These are phyloP conservation scores for Danielia oregonensis DNA, from an alignment of 805 yeast genomes.

Conservation along the genomic window DNA sequence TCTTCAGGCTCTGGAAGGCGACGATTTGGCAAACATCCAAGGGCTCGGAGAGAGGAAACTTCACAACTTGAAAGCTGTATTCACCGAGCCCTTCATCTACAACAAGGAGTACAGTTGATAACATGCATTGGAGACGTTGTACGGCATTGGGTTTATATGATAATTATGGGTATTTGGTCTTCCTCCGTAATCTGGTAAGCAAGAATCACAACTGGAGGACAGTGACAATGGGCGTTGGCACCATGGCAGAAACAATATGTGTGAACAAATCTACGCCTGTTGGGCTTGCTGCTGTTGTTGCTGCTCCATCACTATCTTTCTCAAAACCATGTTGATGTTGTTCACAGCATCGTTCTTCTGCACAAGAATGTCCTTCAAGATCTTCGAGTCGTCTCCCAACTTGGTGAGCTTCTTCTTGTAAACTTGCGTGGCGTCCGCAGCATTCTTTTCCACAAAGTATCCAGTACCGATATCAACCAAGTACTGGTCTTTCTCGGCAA, in stretches of 20 bases:
- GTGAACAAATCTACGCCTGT: no score
- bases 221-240: no score
- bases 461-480: constrained; percentile 97
- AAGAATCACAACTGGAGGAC: no score
- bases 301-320: constrained; percentile 48
- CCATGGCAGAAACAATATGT: no score
- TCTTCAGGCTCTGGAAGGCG: constrained; percentile 21
- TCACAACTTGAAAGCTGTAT: constrained; percentile 33
- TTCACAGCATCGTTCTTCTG: constrained; percentile 67
- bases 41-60: constrained; percentile 51
- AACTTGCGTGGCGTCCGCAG: constrained; percentile 63
- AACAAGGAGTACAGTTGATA: constrained; percentile 31
- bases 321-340: constrained; percentile 55
- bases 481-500: constrained; percentile 61
- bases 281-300: constrained; percentile 16
- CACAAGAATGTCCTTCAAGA: constrained; percentile 68
- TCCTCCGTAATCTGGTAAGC: no score
- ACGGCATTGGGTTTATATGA: no score
- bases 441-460: constrained; percentile 79
- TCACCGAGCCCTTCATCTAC: constrained; percentile 50
- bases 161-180: no score
- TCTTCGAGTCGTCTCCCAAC: constrained; percentile 65
- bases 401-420: constrained; percentile 73
- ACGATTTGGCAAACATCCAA: constrained; percentile 29
- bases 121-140: no score